Evolutionary conservation across 176 grass and related monocot species (phyloP), one percentile per base, ranked within the genome.

Genomic region (Avena atlantica): DNA sequence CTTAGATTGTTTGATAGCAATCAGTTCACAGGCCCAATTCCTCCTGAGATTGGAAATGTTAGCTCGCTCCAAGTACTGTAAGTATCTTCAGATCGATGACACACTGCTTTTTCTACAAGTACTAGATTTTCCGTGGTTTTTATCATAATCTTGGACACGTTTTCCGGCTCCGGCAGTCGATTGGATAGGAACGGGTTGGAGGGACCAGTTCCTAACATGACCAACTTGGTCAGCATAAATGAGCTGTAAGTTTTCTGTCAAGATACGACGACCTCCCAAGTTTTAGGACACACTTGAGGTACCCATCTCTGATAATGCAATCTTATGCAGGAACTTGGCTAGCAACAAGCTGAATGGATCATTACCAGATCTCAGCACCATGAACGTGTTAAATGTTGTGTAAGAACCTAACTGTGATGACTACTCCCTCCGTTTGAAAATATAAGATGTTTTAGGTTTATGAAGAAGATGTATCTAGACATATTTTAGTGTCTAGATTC

Each of bases 291-390:
- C 15, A n/a, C 4, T 57, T 13, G 14, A 44, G 20, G 5, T 69
- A 12, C 9, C 36, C 62, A 20, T 56, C 72, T 55, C 75, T 56
- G 12, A 80, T 37, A 85, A 82, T 77, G 44, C 81, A 8, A 44
- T 62, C 51, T 52, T 81, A 60, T 89, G 17, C 80, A 98, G 95
- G 77, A 93, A 92, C 85, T 89, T 98, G 70, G 95, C 95, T 80
- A 81, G 53, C 73, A 98, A 98, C 85, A 7, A 86, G 16, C 55
- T 98, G 40, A 90, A 66, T 34, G 95, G 95, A 60, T 12, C 63
- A 75, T 19, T 93, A 44, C 95, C 95, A 76, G 34, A 95, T 92
- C 87, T 98, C 47, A 77, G 89, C 74, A 55, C 42, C 78, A 69
- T 98, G 87, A 84, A 11, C 25, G 9, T 80, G 1, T 76, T 98